Percentiles rank a stretch among this genome's conserved stretches.
These are phyloP conservation scores for Colletotrichum tanaceti DNA, from an alignment of 2,329 filamentous ascomycete species.

Conservation along the genomic window DNA sequence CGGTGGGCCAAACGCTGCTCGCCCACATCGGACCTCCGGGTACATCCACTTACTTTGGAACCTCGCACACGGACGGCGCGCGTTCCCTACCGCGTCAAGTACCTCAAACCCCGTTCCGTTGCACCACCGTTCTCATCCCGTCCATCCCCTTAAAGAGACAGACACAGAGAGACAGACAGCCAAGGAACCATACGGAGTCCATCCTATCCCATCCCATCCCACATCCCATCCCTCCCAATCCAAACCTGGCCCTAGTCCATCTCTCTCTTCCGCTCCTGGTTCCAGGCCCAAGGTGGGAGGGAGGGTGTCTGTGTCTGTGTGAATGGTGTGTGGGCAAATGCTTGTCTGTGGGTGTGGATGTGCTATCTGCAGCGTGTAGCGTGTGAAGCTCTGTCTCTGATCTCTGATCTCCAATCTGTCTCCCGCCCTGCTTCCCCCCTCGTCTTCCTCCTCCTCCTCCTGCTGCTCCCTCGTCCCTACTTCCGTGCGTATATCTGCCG, in stretches of 20 bases:
- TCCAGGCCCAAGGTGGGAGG: slow-evolving; percentile 23
- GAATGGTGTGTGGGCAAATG: slow-evolving; percentile 12
- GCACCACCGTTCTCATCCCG: slow-evolving; percentile 35
- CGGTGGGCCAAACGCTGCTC: slow-evolving; percentile 5
- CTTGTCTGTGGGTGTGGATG: slow-evolving; percentile 10
- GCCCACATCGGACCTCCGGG: slow-evolving; percentile 35
- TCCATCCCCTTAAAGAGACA: slow-evolving; percentile 19
- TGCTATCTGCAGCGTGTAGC: slow-evolving; percentile 9
- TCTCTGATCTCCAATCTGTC: slow-evolving; percentile 21
- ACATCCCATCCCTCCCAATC: too few species aligned
- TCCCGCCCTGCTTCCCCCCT: slow-evolving; percentile 1
- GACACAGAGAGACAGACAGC: background rate
- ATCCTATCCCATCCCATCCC: slow-evolving; percentile 27
- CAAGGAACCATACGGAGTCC: slow-evolving; percentile 4
- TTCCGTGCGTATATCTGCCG: slow-evolving; percentile 39
- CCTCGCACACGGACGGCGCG: slow-evolving; percentile 11
- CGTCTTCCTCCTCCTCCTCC: background rate
- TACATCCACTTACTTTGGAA: slow-evolving; percentile 29
- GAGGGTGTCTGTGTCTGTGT: slow-evolving; percentile 9
- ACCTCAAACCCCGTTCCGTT: slow-evolving; percentile 10
- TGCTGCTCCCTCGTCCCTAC: slow-evolving; percentile 17
- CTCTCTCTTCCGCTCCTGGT: slow-evolving; percentile 22
- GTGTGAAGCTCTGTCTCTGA: slow-evolving; percentile 30
- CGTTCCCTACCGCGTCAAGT: background rate
- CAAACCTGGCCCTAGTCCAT: slow-evolving; percentile 4